These are phyloP conservation scores for Ceraceosorus guamensis DNA, from an alignment of 1,284 basidiomycete species.

Conservation along the genomic window DNA sequence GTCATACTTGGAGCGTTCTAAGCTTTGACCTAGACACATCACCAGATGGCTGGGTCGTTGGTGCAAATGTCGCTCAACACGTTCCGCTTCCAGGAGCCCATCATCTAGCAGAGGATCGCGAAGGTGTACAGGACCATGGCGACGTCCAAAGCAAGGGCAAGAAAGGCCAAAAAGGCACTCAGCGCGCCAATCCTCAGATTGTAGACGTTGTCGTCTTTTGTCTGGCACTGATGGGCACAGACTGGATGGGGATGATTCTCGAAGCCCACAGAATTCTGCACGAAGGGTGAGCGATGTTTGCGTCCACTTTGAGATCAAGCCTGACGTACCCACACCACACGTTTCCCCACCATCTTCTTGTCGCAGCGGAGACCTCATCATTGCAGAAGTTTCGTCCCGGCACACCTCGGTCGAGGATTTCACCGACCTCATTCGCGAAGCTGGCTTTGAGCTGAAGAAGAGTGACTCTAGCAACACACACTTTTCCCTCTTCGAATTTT, in stretches of 20 bases:
- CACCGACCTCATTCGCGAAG: slow-evolving; percentile 60
- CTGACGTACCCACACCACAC: not conserved
- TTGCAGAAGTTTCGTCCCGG: slow-evolving; percentile 74
- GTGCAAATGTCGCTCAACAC: slow-evolving; percentile 30
- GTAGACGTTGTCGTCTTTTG: slow-evolving; percentile 90
- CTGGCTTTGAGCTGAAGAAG: slow-evolving; percentile 62
- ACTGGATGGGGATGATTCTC: slow-evolving; percentile 83
- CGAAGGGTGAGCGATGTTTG: slow-evolving; percentile 58
- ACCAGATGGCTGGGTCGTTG: slow-evolving; percentile 54
- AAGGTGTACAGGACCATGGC: not conserved
- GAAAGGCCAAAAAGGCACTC: not conserved
- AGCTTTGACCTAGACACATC: slow-evolving; percentile 73
- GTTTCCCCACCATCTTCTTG: slow-evolving; percentile 1
- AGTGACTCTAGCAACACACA: slow-evolving; percentile 31
- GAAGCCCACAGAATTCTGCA: slow-evolving; percentile 83
- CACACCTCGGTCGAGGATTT: slow-evolving; percentile 58
- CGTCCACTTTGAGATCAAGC: slow-evolving; percentile 1
- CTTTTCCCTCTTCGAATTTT: slow-evolving; percentile 33
- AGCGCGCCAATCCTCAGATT: slow-evolving; percentile 51
- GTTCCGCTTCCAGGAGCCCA: slow-evolving; percentile 25
- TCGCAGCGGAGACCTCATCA: slow-evolving; percentile 71
- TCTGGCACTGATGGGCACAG: slow-evolving; percentile 90
- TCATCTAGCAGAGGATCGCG: not conserved
- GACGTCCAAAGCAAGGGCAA: not conserved
- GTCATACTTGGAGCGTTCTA: slow-evolving; percentile 49